Evolutionary conservation across 257 asterid genomes (phyloP).

Genomic region (Linaria vulgaris): DNA sequence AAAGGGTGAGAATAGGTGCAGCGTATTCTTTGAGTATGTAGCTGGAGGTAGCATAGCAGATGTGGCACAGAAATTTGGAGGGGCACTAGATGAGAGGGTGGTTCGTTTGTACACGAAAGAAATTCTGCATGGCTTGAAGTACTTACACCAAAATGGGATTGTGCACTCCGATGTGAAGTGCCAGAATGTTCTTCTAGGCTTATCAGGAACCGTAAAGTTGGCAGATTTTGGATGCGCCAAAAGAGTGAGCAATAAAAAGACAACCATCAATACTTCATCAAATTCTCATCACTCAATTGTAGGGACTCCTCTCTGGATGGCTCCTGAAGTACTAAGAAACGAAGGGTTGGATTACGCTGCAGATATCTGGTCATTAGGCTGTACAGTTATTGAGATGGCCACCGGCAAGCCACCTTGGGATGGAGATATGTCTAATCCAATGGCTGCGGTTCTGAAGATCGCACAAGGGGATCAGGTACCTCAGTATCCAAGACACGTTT

Average conservation of each 20-base stretch:
- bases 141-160: constrained; percentile 42
- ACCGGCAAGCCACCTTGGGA: constrained; percentile 58
- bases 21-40: constrained; percentile 55
- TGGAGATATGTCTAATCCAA: constrained; percentile 29
- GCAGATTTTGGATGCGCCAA: constrained; percentile 61
- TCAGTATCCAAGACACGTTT: constrained; percentile 39
- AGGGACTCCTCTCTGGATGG: constrained; percentile 76
- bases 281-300: constrained; percentile 25
- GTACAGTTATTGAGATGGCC: constrained; percentile 69
- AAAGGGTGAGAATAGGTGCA: constrained; percentile 25
- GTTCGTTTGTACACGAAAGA: constrained; percentile 47
- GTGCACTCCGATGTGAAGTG: constrained; percentile 64
- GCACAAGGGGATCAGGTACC: constrained; percentile 45
- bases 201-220: constrained; percentile 43
- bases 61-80: constrained; percentile 47
- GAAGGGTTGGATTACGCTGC: constrained; percentile 37
- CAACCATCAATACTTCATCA: not conserved
- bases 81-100: constrained; percentile 41
- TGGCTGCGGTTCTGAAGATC: constrained; percentile 41
- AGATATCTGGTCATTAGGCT: constrained; percentile 69
- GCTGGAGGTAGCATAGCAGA: constrained; percentile 63
- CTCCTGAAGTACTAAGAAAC: constrained; percentile 53
- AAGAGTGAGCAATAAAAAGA: constrained; percentile 5
- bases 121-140: constrained; percentile 45
- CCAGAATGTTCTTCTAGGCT: constrained; percentile 43